A percentile compares a stretch with the other conserved stretches of the same genome.
phyloP scores from a whole-genome alignment of 2,329 filamentous ascomycete species.

The Cladobotryum protrusum region DNA sequence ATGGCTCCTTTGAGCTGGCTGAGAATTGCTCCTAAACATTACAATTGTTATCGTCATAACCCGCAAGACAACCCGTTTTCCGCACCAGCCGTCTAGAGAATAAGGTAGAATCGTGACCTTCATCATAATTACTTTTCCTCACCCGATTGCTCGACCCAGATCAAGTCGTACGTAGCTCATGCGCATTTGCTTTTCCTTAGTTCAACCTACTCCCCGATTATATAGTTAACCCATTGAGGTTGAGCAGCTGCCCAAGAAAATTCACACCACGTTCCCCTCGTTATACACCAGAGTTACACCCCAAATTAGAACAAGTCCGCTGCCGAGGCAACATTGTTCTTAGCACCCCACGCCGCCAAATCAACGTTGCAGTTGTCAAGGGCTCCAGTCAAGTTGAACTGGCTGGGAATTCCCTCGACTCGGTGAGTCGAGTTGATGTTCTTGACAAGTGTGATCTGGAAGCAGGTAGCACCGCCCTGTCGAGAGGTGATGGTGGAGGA shows the following conservation, averaged over 20 bases:
- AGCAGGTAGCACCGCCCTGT: conserved; percentile 81
- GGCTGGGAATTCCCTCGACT: conserved; percentile 65
- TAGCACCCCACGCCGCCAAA: conserved; percentile 29
- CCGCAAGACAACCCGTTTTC: conserved; percentile 1
- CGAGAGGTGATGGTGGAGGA: conserved; percentile 80
- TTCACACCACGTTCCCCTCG: no score
- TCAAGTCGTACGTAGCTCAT: background rate
- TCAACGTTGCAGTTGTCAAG: conserved; percentile 33
- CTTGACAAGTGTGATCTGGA: conserved; percentile 84
- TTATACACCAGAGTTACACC: background rate
- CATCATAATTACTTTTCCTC: conserved; percentile 7
- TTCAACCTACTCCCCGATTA: no score
- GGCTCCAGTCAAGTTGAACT: conserved; percentile 64
- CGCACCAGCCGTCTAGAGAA: conserved; percentile 8
- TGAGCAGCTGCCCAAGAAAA: no score
- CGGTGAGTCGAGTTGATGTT: conserved; percentile 88
- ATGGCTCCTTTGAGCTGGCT: conserved; percentile 2
- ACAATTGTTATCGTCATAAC: background rate
- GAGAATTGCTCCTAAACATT: conserved; percentile 1
- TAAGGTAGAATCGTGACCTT: conserved; percentile 7
- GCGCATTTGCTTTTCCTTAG: background rate
- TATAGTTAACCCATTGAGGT: no score
- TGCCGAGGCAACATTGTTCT: conserved; percentile 30
- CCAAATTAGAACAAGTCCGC: conserved; percentile 20
- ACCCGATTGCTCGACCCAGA: conserved; percentile 1